These are phyloP conservation scores for Cryptococcus floricola DNA, from an alignment of 1,284 basidiomycete genomes.

Conservation along the genomic window DNA sequence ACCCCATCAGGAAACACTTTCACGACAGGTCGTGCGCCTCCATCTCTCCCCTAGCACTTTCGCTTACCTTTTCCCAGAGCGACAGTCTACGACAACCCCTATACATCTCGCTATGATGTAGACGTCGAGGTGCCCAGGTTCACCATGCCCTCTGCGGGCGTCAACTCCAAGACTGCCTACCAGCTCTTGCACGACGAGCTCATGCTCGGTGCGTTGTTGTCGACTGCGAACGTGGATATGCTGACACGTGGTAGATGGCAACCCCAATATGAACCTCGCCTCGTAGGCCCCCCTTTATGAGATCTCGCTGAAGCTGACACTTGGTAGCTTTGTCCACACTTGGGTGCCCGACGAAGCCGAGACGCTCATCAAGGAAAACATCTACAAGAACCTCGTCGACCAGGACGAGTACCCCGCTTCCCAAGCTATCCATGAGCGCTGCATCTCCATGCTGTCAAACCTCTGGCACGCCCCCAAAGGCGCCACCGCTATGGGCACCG, in stretches of 20 bases:
- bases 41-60: background rate
- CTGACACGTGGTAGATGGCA: slow-evolving; percentile 57
- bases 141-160: slow-evolving; percentile 47
- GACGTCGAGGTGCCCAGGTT: slow-evolving; percentile 46
- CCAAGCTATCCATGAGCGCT: slow-evolving; percentile 68
- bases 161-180: slow-evolving; percentile 56
- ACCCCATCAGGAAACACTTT: slow-evolving; percentile 35
- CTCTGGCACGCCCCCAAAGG: slow-evolving; percentile 82
- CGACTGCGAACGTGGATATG: background rate
- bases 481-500: slow-evolving; percentile 76
- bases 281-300: slow-evolving; percentile 21
- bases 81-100: slow-evolving; percentile 38
- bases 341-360: slow-evolving; percentile 65
- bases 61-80: slow-evolving; percentile 9
- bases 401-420: slow-evolving; percentile 88
- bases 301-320: background rate
- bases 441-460: slow-evolving; percentile 77
- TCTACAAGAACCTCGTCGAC: slow-evolving; percentile 85
- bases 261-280: slow-evolving; percentile 74
- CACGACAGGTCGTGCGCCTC: slow-evolving; percentile 22
- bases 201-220: slow-evolving; percentile 50
- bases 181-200: slow-evolving; percentile 83
- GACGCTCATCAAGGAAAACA: slow-evolving; percentile 74
- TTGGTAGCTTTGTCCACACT: slow-evolving; percentile 62
- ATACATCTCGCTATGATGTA: slow-evolving; percentile 41